Conservation (phyloP, 2,329 filamentous ascomycete genomes). For the Ophioceras dolichostomum region DNA sequence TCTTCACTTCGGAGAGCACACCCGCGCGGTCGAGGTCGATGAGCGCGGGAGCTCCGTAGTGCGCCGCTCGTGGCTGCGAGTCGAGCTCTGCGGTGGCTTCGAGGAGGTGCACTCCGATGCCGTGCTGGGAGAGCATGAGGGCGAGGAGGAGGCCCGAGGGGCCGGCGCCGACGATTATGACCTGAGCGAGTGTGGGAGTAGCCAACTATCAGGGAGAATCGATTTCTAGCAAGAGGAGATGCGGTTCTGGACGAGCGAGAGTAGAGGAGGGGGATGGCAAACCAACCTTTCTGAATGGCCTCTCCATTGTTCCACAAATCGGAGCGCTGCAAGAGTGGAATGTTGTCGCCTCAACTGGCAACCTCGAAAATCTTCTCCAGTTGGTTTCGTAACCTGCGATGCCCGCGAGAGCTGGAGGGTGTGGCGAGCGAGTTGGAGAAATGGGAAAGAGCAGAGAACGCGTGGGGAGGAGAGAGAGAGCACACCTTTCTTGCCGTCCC, state of each 20-base stretch:
- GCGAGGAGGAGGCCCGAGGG: conserved; percentile 36
- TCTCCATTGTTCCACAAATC: conserved; percentile 1
- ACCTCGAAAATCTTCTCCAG: no score
- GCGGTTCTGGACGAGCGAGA: background rate
- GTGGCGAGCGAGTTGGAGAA: no score
- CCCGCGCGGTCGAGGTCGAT: conserved; percentile 47
- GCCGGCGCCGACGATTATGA: conserved; percentile 35
- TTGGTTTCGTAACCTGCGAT: no score
- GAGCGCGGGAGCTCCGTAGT: conserved; percentile 46
- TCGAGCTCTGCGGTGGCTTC: conserved; percentile 43
- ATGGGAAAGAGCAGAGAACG: no score
- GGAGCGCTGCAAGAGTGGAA: no score
- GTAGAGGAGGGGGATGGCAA: background rate
- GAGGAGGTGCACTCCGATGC: conserved; percentile 39
- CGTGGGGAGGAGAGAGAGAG: no score
- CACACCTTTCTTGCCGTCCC: no score
- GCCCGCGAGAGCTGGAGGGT: no score
- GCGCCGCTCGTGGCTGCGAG: conserved; percentile 47
- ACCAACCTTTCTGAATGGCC: conserved; percentile 10
- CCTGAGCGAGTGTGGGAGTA: conserved; percentile 12
- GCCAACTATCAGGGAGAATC: background rate
- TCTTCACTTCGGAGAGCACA: conserved; percentile 32
- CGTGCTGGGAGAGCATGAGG: conserved; percentile 38
- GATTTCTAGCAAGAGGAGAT: background rate
- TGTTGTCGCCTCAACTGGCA: no score